These are phyloP conservation scores for Zychaea mexicana DNA, from an alignment of 371 early-diverging fungal species.

Conservation along the genomic window DNA sequence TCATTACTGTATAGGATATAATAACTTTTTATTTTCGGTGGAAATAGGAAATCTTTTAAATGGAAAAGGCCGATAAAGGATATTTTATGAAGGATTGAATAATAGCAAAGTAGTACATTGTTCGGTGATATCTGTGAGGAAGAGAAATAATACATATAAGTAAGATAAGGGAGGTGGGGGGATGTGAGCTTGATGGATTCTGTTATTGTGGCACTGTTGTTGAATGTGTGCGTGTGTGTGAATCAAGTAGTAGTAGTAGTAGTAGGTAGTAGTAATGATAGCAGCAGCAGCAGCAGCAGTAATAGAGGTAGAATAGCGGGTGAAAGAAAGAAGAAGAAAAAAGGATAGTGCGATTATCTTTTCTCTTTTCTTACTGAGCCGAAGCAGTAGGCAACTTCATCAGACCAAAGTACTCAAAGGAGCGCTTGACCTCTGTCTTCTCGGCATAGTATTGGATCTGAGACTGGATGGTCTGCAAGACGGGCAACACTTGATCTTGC, in stretches of 20 bases:
- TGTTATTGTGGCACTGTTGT: too few relatives aligned
- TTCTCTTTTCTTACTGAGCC: not conserved
- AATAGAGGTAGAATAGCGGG: too few relatives aligned
- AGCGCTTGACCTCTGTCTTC: slow-evolving; percentile 5
- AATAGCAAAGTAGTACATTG: not conserved
- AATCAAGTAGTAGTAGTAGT: too few relatives aligned
- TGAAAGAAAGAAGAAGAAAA: not conserved
- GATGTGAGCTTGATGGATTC: too few relatives aligned
- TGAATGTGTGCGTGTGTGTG: too few relatives aligned
- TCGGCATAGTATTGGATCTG: slow-evolving; percentile 33
- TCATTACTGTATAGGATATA: too few relatives aligned
- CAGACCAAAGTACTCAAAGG: slow-evolving; percentile 4
- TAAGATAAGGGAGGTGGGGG: too few relatives aligned
- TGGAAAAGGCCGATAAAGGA: not conserved
- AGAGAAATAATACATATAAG: not conserved
- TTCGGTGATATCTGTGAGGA: not conserved
- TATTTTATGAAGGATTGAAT: slow-evolving; percentile 1
- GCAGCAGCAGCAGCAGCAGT: too few relatives aligned
- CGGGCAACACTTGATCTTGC: slow-evolving; percentile 57
- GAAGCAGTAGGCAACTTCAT: not conserved
- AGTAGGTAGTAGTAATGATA: too few relatives aligned
- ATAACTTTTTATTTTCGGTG: slow-evolving; percentile 1
- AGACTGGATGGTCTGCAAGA: slow-evolving; percentile 49
- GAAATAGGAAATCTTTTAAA: not conserved
- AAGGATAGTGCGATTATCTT: not conserved